phyloP scores from a whole-genome alignment of 768 basidiomycete species.

The Fistulinella prunicolor region DNA sequence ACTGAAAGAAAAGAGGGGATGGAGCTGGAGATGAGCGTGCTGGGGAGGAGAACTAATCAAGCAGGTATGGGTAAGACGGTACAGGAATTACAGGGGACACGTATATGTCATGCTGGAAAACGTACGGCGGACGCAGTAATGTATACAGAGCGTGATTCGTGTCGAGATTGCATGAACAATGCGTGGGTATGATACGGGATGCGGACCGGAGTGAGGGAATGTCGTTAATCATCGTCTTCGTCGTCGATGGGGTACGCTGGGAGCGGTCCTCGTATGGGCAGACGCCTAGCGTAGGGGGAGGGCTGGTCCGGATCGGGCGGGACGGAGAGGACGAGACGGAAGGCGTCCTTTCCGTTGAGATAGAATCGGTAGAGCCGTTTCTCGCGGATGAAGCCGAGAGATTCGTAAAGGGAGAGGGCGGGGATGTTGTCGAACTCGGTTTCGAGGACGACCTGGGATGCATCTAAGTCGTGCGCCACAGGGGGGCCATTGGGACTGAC shows the following conservation, averaged over 20 bases:
- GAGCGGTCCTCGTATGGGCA: constrained; percentile 15
- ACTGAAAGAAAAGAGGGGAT: neutral
- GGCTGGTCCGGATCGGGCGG: constrained; percentile 35
- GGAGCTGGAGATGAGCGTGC: neutral
- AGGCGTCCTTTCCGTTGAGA: constrained; percentile 95
- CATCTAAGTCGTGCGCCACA: too few relatives aligned
- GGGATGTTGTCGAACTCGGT: constrained; percentile 93
- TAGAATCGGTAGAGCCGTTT: constrained; percentile 95
- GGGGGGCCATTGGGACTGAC: constrained; percentile 39
- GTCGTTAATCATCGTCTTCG: constrained; percentile 24
- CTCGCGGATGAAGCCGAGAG: constrained; percentile 92
- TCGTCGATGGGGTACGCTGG: constrained; percentile 23
- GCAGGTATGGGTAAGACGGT: neutral
- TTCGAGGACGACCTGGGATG: constrained; percentile 80
- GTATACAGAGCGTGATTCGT: constrained; percentile 7
- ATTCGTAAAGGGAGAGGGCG: constrained; percentile 85
- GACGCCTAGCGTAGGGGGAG: constrained; percentile 7
- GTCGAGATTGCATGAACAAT: neutral
- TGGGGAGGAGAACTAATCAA: neutral
- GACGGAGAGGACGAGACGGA: constrained; percentile 69
- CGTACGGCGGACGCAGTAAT: constrained; percentile 2
- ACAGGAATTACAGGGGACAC: constrained; percentile 7
- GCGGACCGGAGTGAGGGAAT: neutral
- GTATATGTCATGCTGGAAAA: constrained; percentile 10
- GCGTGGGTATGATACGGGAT: constrained; percentile 15